Conservation (phyloP, 1,284 basidiomycete species). For the Ustilago hordei region DNA sequence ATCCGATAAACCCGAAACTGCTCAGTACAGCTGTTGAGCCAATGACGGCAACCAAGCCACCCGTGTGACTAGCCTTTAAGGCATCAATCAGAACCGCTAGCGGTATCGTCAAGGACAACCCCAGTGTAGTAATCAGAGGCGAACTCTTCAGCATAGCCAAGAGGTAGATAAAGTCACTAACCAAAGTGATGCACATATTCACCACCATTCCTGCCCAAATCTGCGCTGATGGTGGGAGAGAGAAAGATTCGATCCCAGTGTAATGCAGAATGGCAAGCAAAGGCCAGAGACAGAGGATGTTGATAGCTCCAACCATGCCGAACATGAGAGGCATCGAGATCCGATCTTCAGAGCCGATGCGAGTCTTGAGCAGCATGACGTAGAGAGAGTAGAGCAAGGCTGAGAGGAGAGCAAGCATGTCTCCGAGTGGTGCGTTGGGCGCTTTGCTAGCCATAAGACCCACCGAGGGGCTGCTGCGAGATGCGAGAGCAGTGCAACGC, state of each 20-base stretch:
- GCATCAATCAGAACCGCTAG: conserved; percentile 85
- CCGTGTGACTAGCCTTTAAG: conserved; percentile 72
- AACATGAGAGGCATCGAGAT: conserved; percentile 72
- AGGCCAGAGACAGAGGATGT: conserved; percentile 84
- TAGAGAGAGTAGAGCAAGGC: conserved; percentile 84
- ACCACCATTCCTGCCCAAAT: conserved; percentile 78
- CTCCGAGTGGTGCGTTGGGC: conserved; percentile 59
- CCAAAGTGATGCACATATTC: conserved; percentile 78
- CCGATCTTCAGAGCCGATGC: conserved; percentile 71
- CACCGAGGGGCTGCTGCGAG: not conserved
- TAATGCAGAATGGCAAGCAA: conserved; percentile 84
- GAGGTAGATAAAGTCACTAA: conserved; percentile 61
- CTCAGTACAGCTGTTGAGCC: conserved; percentile 60
- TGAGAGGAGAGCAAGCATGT: conserved; percentile 63
- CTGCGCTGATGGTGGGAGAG: conserved; percentile 76
- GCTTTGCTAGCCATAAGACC: conserved; percentile 15
- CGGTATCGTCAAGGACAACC: conserved; percentile 94
- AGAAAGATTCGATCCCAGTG: conserved; percentile 80
- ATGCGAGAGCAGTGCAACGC: not conserved
- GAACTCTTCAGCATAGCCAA: conserved; percentile 95
- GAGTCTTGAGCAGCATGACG: conserved; percentile 84
- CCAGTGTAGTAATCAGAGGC: conserved; percentile 85
- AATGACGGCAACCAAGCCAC: conserved; percentile 47
- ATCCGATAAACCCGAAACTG: conserved; percentile 50
- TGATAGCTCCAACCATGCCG: conserved; percentile 82